A percentile compares a stretch with the other conserved stretches of the same genome.
Evolutionary conservation across 306 rosid species (phyloP).

Genomic region (Trifolium subterraneum): DNA sequence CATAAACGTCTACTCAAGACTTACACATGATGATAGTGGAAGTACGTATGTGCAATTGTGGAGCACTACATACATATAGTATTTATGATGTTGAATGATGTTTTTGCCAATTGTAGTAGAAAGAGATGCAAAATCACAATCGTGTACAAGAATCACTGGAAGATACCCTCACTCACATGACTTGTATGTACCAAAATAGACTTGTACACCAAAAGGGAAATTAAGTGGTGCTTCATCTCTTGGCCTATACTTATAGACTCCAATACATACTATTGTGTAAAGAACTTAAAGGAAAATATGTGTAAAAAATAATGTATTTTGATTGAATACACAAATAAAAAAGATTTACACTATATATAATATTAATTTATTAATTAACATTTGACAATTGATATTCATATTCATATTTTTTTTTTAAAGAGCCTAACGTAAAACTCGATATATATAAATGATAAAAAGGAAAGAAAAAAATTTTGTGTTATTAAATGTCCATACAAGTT

Average conservation of each 20-base stretch:
- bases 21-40: slow-evolving; percentile 32
- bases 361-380: too few relatives aligned
- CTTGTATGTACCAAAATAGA: not conserved
- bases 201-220: slow-evolving; percentile 1
- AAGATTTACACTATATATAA: too few relatives aligned
- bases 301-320: too few relatives aligned
- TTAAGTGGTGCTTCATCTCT: not conserved
- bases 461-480: too few relatives aligned
- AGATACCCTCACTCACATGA: not conserved
- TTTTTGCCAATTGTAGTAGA: not conserved
- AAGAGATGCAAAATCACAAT: too few relatives aligned
- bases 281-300: too few relatives aligned
- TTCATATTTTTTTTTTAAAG: too few relatives aligned
- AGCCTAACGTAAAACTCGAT: too few relatives aligned
- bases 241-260: not conserved
- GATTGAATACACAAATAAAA: too few relatives aligned
- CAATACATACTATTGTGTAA: not conserved
- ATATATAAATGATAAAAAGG: too few relatives aligned
- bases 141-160: not conserved
- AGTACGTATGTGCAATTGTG: not conserved
- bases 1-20: slow-evolving; percentile 60
- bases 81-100: not conserved
- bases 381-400: too few relatives aligned
- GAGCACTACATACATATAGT: not conserved
- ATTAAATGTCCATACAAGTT: too few relatives aligned